A percentile compares a stretch with the other conserved stretches of the same genome.
These are phyloP conservation scores for Metahyphopichia silvanorum DNA, from an alignment of 805 yeast species.

Conservation along the genomic window DNA sequence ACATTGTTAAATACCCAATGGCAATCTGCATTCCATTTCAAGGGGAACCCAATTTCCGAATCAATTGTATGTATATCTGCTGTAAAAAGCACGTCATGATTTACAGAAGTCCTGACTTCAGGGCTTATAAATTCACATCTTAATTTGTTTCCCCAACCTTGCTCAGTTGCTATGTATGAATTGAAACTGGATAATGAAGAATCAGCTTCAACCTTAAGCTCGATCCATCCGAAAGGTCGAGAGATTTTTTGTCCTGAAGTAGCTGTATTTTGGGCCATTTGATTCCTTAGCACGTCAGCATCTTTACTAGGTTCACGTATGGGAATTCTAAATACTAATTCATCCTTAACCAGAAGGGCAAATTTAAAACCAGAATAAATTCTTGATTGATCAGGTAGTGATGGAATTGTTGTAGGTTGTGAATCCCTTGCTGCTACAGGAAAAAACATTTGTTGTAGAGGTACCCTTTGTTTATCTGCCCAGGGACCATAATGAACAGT, in stretches of 20 bases:
- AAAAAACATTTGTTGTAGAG: constrained; percentile 60
- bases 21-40: constrained; percentile 79
- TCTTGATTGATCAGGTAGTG: constrained; percentile 49
- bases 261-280: constrained; percentile 2
- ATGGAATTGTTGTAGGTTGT: constrained; percentile 23
- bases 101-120: constrained; percentile 78
- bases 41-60: constrained; percentile 65
- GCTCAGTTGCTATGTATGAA: constrained; percentile 50
- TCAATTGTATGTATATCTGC: constrained; percentile 56
- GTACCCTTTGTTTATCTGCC: constrained; percentile 82
- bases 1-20: constrained; percentile 60
- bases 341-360: constrained; percentile 58
- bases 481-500: constrained; percentile 89
- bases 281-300: constrained; percentile 22
- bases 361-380: constrained; percentile 54
- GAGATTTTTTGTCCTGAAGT: constrained; percentile 14
- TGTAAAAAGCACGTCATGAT: constrained; percentile 74
- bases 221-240: constrained; percentile 92
- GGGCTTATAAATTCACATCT: constrained; percentile 47
- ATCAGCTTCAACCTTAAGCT: constrained; percentile 55
- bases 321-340: constrained; percentile 70
- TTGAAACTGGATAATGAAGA: constrained; percentile 47
- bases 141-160: constrained; percentile 53
- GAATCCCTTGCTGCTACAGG: constrained; percentile 67
- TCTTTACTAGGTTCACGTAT: constrained; percentile 84